Evolutionary conservation across 306 rosid species (phyloP), one percentile per base, ranked within the genome.

Genomic region (Fragaria vesca): DNA sequence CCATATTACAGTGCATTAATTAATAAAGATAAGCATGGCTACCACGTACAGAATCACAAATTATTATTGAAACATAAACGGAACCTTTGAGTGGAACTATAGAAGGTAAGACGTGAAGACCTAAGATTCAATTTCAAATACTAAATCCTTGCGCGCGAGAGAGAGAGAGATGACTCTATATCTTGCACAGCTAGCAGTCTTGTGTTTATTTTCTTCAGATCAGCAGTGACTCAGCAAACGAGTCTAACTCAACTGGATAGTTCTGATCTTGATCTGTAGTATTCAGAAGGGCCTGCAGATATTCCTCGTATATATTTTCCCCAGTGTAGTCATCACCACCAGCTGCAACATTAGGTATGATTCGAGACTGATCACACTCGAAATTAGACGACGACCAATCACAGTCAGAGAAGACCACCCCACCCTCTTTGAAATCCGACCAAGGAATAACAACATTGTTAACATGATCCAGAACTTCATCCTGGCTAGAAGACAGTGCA

Each of bases 291-390:
- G 78, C 78, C n/a, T 89, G 90, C 18, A 81, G 86, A 20, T 89
- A 91, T 52, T 91, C 97, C 36, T 89, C 91, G 26, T 89, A 91
- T 0, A 89, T 77, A 67, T 78, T 80, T 75, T 88, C 88, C 52
- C 89, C 57, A 0, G 76, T 55, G 45, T 79, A 76, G 71, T 63
- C 28, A 46, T 66, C 50, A 18, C 28, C 21, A 65, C 24, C 72
- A 30, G 69, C 61, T 32, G 45, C n/a, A 63, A 6, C 43, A 63
- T 32, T 63, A 50, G 1, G 81, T 62, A 21, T 71, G 51, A 76
- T 66, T 58, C 65, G 69, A 32, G 87, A 83, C 1, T 82, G 76
- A 61, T 61, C 40, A 34, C 86, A 74, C 65, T 81, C 88, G 12
- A 84, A 77, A 15, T 76, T 79, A 0, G 87, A 82, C 71, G 85